Evolutionary conservation across 75 land plant species (phyloP).

Genomic region (Sequoia sempervirens): DNA sequence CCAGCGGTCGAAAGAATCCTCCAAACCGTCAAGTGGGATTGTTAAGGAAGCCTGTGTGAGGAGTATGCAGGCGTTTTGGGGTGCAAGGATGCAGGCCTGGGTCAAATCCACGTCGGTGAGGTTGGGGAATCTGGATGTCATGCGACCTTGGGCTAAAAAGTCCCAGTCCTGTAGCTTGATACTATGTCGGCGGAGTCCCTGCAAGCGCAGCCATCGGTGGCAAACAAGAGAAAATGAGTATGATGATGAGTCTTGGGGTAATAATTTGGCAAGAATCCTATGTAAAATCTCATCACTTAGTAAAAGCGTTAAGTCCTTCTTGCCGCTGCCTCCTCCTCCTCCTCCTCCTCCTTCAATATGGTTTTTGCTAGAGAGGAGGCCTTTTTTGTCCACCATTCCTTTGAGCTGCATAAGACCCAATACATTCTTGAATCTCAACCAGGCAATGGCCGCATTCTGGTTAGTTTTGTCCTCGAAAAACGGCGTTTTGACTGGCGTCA

Average conservation of each 20-base stretch:
- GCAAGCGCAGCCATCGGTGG: conserved; percentile 59
- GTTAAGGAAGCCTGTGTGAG: conserved; percentile 41
- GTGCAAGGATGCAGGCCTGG: conserved; percentile 33
- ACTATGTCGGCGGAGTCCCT: conserved; percentile 36
- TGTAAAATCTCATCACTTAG: conserved; percentile 53
- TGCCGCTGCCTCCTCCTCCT: not conserved
- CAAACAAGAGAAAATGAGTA: conserved; percentile 53
- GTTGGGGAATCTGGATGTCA: conserved; percentile 60
- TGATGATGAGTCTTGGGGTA: conserved; percentile 16
- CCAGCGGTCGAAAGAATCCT: conserved; percentile 2
- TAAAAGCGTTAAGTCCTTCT: conserved; percentile 37
- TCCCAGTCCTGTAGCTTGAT: conserved; percentile 64
- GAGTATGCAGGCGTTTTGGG: conserved; percentile 17
- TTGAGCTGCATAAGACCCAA: not conserved
- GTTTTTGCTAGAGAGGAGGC: not conserved
- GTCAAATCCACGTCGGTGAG: conserved; percentile 62
- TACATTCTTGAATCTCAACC: not conserved
- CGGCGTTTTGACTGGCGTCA: not conserved
- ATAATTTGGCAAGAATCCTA: conserved; percentile 34
- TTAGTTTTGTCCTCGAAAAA: not conserved
- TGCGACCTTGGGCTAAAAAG: conserved; percentile 52
- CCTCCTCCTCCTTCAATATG: not conserved
- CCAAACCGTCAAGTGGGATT: conserved; percentile 22
- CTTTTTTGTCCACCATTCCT: not conserved
- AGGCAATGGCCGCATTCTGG: not conserved